Evolutionary conservation across 805 yeast genomes (phyloP).

Genomic region (Sungouiozyma ichnusensis): DNA sequence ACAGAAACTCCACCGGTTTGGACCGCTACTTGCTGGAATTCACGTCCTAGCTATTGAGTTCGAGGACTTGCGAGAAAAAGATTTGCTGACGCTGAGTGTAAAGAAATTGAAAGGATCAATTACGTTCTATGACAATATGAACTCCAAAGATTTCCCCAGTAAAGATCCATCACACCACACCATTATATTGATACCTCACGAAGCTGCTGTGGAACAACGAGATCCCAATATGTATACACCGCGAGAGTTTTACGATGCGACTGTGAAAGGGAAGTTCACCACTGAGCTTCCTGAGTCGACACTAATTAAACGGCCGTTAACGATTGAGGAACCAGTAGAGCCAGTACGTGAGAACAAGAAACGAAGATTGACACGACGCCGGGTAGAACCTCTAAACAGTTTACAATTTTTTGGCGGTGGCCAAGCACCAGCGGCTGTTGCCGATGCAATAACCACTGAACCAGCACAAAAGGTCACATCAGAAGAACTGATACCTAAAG

Average conservation of each 20-base stretch:
- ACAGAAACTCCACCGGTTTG: neutral
- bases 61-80: neutral
- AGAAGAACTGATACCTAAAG: too few relatives aligned
- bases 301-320: neutral
- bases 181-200: neutral
- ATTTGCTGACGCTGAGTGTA: neutral
- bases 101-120: neutral
- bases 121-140: neutral
- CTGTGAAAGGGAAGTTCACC: neutral
- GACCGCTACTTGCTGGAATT: neutral
- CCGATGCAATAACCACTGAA: neutral
- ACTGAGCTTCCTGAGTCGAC: neutral
- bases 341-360: slow-evolving; percentile 6
- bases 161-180: neutral
- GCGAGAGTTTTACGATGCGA: neutral
- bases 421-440: neutral
- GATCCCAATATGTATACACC: neutral
- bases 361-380: slow-evolving; percentile 16
- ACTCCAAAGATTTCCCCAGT: neutral
- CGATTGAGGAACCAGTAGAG: neutral
- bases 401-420: slow-evolving; percentile 34
- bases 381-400: slow-evolving; percentile 28
- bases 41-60: neutral
- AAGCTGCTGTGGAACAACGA: neutral
- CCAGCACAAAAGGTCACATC: neutral